Evolutionary conservation across 352 stramenopile genomes (phyloP), one percentile per base, ranked within the genome.

Genomic region (Pythium oligandrum): DNA sequence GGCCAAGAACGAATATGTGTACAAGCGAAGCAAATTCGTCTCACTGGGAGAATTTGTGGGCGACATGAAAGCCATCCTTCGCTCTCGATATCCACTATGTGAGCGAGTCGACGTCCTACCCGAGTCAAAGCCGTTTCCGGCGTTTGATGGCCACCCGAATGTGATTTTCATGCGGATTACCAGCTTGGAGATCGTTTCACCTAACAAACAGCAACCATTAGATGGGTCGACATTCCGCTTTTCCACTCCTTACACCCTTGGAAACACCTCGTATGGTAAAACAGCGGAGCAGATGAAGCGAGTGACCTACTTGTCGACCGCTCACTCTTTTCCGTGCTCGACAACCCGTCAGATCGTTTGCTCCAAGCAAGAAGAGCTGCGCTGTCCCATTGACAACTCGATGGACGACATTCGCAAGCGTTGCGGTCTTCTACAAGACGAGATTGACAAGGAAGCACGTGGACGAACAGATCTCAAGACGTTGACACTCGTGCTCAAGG

Each of bases 381-480:
- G 72, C 1, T 82, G 82, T 44, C 82, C 82, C 6, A 82, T 93
- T 6, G 79, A 89, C 1, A 90, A 77, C 12, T 69, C 82, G 26
- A 88, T 88, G 63, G 82, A 89, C 57, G 82, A 93, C 52, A 86
- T 93, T 40, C 61, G 56, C 7, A 90, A 86, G 51, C 79, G 82
- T 6, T 86, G 73, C 26, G 42, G 48, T 0, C 34, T 88, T 51
- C 59, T 93, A 4, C 65, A 71, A 33, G 63, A 73, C 8, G 74
- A 90, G 48, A 68, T 90, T 30, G 51, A 62, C 33, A 88, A 88
- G 38, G 75, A 86, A 42, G 51, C 50, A 1, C 44, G 50, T 7
- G 67, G 75, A 0, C 57, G 53, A 10, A 86, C 69, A 0, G 81
- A 92, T 51, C 51, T 90, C 40, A 90, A 92, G 57, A 85, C 78